Evolutionary conservation across 2,329 filamentous ascomycete genomes (phyloP).

Genomic region (Moelleriella libera): DNA sequence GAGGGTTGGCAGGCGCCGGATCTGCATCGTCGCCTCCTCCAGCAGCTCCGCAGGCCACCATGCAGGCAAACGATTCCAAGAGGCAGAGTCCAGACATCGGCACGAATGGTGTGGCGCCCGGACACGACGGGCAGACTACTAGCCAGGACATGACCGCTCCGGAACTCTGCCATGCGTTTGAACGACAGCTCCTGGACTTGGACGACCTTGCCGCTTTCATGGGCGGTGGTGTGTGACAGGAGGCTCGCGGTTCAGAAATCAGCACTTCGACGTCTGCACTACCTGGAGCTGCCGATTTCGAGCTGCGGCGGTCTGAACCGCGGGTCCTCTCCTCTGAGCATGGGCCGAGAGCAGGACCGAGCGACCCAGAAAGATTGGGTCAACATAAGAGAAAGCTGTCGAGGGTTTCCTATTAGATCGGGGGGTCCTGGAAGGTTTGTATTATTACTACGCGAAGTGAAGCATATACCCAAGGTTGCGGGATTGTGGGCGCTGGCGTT

Average conservation of each 20-base stretch:
- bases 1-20: slow-evolving; percentile 30
- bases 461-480: too few relatives aligned
- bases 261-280: background rate
- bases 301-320: too few relatives aligned
- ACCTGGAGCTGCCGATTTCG: too few relatives aligned
- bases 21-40: slow-evolving; percentile 27
- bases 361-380: too few relatives aligned
- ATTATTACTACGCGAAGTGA: too few relatives aligned
- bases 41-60: slow-evolving; percentile 9
- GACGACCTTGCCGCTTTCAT: slow-evolving; percentile 49
- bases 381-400: too few relatives aligned
- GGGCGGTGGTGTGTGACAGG: slow-evolving; percentile 41
- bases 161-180: slow-evolving; percentile 44
- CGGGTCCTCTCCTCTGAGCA: too few relatives aligned
- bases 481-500: too few relatives aligned
- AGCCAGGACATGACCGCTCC: slow-evolving; percentile 42
- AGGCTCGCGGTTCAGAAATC: background rate
- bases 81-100: slow-evolving; percentile 18
- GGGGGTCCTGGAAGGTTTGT: too few relatives aligned
- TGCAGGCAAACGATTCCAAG: slow-evolving; percentile 19
- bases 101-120: slow-evolving; percentile 12
- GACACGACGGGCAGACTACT: slow-evolving; percentile 18
- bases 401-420: too few relatives aligned
- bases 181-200: slow-evolving; percentile 44
- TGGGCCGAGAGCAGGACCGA: too few relatives aligned